Conservation (phyloP, 768 basidiomycete genomes). For the Paxillus involutus region DNA sequence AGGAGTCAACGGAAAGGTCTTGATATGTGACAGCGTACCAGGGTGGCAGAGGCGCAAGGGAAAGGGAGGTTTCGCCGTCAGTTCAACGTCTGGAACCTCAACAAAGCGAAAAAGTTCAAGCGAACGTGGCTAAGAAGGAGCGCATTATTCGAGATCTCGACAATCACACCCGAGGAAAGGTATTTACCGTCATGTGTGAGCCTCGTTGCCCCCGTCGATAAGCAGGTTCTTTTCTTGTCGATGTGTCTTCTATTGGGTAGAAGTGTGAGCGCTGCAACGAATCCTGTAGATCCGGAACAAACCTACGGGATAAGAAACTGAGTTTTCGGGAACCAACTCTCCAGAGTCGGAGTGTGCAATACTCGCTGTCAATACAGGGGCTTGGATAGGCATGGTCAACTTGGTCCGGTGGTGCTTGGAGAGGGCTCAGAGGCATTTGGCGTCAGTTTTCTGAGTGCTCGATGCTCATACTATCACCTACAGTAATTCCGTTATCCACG, state of each 20-base stretch:
- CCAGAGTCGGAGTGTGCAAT: background rate
- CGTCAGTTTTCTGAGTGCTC: no score
- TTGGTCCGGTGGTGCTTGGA: no score
- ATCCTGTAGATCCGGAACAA: conserved; percentile 47
- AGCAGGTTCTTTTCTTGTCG: conserved; percentile 11
- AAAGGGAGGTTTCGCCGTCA: no score
- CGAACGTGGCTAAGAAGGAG: conserved; percentile 36
- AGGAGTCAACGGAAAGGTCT: background rate
- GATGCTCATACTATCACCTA: no score
- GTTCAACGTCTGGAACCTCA: no score
- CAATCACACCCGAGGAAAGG: background rate
- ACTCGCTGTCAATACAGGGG: background rate
- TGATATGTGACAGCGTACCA: background rate
- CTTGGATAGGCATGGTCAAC: background rate
- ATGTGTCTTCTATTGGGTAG: conserved; percentile 20
- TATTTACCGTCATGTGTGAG: conserved; percentile 34
- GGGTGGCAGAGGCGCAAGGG: conserved; percentile 35
- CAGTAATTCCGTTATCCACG: no score
- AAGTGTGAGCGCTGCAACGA: conserved; percentile 42
- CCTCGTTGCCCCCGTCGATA: no score
- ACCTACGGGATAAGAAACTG: conserved; percentile 29
- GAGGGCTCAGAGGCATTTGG: no score
- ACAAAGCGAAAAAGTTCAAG: no score
- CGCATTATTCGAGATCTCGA: background rate
- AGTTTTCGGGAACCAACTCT: background rate